Evolutionary conservation across 306 rosid genomes (phyloP), one percentile per base, ranked within the genome.

Genomic region (Vigna reflexopilosa): DNA sequence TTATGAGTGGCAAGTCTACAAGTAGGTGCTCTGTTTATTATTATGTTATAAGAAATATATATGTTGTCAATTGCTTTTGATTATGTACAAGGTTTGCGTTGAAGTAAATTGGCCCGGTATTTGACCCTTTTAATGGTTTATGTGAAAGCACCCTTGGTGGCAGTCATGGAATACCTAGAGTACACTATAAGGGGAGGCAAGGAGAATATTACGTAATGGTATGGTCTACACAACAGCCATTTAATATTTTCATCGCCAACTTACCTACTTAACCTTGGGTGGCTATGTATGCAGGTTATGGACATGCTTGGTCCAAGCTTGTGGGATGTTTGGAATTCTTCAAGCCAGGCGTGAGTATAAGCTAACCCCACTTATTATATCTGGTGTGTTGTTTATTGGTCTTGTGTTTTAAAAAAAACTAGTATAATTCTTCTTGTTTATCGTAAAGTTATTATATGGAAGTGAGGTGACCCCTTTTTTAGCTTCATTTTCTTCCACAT

Each of bases 1-100:
- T 2, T 90, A 92, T 15, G 98, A 94, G 90, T 94, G 98, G 98
- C 98, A 92, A 88, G 98, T 94, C 59, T 94, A 94, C 95, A 92
- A 89, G 98, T 94, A 85, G 44, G 96, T 85, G 8, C 8, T 62
- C 38, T 55, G 15, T 52, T 57, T 45, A 19, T 22, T 67, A 32
- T 17, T 45, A 11, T 45, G 15, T 45, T 12, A 45, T 28, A 58
- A 15, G 17, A 14, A 20, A 61, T 30, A 30, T 26, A 4, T 28
- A n/a, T 32, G 5, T n/a, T 44, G 34, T 65, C 19, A 63, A 38
- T 71, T 70, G 36, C 22, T 80, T 42, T 11, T 3, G 30, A 49
- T 69, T 61, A 42, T 45, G 13, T 62, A 6, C 36, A 9, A 14
- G 32, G 32, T 76, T 51, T 75, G 32, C 24, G 11, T 36, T 57